Conservation (phyloP, 768 basidiomycete genomes). For the Termitomyces sp. region DNA sequence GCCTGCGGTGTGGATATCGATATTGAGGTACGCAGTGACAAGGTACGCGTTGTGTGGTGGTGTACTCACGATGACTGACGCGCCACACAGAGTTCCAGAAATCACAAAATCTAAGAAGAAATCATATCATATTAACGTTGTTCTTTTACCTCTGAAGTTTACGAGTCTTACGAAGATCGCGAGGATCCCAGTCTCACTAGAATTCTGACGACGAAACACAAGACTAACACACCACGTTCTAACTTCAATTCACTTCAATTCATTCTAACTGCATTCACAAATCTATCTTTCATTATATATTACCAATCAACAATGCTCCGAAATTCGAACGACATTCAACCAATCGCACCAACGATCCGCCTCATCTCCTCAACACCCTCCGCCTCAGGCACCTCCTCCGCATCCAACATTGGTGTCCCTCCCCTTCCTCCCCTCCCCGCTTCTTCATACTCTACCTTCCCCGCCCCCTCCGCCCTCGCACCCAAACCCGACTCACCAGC, state of each 20-base stretch:
- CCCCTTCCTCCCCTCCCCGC: slow-evolving; percentile 15
- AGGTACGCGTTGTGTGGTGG: background rate
- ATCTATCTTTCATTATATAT: slow-evolving; percentile 9
- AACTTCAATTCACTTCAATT: background rate
- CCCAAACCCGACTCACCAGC: slow-evolving; percentile 26
- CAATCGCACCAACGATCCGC: slow-evolving; percentile 56
- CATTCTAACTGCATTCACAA: background rate
- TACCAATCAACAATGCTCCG: too few species aligned
- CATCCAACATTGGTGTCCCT: slow-evolving; percentile 19
- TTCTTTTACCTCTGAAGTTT: too few species aligned
- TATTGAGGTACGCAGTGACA: slow-evolving; percentile 11
- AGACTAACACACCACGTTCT: background rate
- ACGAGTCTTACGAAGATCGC: slow-evolving; percentile 21
- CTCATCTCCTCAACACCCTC: slow-evolving; percentile 70
- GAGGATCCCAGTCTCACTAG: background rate
- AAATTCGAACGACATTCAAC: background rate
- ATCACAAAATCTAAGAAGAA: slow-evolving; percentile 17
- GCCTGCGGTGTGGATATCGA: slow-evolving; percentile 18
- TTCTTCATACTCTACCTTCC: background rate
- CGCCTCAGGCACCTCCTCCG: slow-evolving; percentile 40
- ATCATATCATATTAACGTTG: slow-evolving; percentile 21
- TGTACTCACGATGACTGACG: too few species aligned
- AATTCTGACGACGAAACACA: background rate
- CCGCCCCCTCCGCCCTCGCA: slow-evolving; percentile 16
- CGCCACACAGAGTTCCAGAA: too few species aligned